Evolutionary conservation across 768 basidiomycete genomes (phyloP).

Genomic region (Hysterangium stoloniferum): DNA sequence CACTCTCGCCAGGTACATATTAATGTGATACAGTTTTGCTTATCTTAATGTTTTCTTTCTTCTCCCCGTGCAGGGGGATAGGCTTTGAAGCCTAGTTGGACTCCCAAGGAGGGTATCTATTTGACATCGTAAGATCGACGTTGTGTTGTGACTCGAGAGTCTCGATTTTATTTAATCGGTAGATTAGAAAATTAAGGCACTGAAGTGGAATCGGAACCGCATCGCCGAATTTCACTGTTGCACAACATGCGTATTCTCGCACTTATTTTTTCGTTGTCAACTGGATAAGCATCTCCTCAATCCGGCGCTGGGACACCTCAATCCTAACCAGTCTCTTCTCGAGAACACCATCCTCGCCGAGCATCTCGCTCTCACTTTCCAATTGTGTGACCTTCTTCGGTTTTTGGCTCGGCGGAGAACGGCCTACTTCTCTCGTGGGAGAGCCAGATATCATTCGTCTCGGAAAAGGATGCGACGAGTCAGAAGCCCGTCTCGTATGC

Average conservation of each 20-base stretch:
- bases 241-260: neutral
- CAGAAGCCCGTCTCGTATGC: neutral
- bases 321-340: slow-evolving; percentile 31
- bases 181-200: no score
- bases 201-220: no score
- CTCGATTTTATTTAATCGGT: no score
- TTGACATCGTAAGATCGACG: no score
- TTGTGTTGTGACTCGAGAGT: no score
- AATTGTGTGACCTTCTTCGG: slow-evolving; percentile 25
- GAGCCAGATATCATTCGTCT: neutral
- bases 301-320: slow-evolving; percentile 39
- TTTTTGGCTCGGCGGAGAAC: slow-evolving; percentile 20
- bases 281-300: slow-evolving; percentile 35
- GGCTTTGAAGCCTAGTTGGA: no score
- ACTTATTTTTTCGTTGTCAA: neutral
- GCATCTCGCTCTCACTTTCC: slow-evolving; percentile 17
- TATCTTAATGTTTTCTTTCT: no score
- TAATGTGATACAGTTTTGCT: no score
- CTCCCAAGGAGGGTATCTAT: no score
- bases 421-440: slow-evolving; percentile 14
- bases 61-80: no score
- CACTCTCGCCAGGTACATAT: no score
- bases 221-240: no score
- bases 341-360: slow-evolving; percentile 22
- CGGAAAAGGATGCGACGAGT: neutral